Evolutionary conservation across 306 rosid genomes (phyloP).

Genomic region (Vigna radiata): DNA sequence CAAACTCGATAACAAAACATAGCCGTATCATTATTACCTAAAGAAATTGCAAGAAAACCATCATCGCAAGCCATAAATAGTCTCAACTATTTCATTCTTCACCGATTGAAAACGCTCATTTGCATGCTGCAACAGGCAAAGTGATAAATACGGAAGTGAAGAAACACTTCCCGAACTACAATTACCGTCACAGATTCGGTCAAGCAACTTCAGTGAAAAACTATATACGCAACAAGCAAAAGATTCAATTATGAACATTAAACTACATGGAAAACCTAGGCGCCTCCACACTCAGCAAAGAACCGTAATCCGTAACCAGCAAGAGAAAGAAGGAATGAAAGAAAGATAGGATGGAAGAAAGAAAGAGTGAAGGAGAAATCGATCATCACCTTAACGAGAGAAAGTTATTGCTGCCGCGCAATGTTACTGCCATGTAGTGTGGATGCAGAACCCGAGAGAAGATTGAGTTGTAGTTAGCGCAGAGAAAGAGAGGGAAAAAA

Average conservation of each 20-base stretch:
- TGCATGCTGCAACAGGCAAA: constrained; percentile 6
- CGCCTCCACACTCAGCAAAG: not conserved
- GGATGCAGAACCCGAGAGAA: constrained; percentile 26
- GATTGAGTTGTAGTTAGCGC: constrained; percentile 11
- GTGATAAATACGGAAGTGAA: not conserved
- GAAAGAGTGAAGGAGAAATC: not conserved
- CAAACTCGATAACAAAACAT: not conserved
- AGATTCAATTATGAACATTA: not conserved
- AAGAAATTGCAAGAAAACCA: constrained; percentile 13
- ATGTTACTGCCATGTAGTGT: constrained; percentile 65
- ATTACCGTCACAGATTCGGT: not conserved
- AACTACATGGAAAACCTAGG: constrained; percentile 44
- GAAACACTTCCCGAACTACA: not conserved
- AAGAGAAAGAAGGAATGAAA: not conserved
- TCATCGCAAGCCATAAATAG: not conserved
- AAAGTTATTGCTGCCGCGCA: constrained; percentile 56
- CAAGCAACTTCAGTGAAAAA: not conserved
- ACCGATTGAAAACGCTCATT: constrained; percentile 10
- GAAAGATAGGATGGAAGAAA: not conserved
- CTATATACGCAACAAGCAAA: not conserved
- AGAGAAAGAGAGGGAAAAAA: constrained; percentile 27
- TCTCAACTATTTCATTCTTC: not conserved
- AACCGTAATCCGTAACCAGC: not conserved
- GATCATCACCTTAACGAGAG: constrained; percentile 69
- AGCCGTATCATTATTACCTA: not conserved